Evolutionary conservation across 1,284 basidiomycete species (phyloP), one percentile per base, ranked within the genome.

Genomic region (Sporisorium exsertum): DNA sequence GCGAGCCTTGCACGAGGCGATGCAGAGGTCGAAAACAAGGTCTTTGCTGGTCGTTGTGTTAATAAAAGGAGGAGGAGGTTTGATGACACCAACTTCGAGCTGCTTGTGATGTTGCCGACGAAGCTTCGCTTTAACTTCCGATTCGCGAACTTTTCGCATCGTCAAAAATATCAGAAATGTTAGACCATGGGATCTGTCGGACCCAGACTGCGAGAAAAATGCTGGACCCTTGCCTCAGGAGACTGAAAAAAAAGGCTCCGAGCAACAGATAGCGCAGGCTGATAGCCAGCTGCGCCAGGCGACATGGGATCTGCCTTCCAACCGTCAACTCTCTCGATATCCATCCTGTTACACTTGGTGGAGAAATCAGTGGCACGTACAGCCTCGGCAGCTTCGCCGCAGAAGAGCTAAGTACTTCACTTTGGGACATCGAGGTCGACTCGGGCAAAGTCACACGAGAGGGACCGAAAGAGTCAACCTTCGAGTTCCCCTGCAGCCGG

Each of bases 241-340:
- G 16, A 12, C 6, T 50, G 18, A 52, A 52, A 55, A 51, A 65
- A 74, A 74, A 72, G 70, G 70, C 70, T 72, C 70, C 70, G 70
- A 67, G 61, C 46, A 2, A n/a, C 8, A 3, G 9, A 16, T 18
- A n/a, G 37, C 37, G 37, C 37, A 40, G n/a, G 15, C 24, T 7
- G 10, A 26, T n/a, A 35, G 50, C 50, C n/a, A 51, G 50, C 32
- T 51, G 32, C 33, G 32, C 50, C 2, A 24, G 47, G 13, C 26
- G 47, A 29, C 6, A 29, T 6, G 29, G 18, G 26, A 29, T 49
- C 27, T 10, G 47, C 47, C 47, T 49, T 29, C 5, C 27, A 15
- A 49, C 26, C 1, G 8, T 49, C 47, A 49, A 7, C 47, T 49
- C 47, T 7, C 27, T 49, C 47, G 27, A 16, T 12, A 15, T 47